A percentile compares a stretch with the other conserved stretches of the same genome.
These are phyloP conservation scores for Tolypocladium pustulatum DNA, from an alignment of 2,329 filamentous ascomycete genomes.

Conservation along the genomic window DNA sequence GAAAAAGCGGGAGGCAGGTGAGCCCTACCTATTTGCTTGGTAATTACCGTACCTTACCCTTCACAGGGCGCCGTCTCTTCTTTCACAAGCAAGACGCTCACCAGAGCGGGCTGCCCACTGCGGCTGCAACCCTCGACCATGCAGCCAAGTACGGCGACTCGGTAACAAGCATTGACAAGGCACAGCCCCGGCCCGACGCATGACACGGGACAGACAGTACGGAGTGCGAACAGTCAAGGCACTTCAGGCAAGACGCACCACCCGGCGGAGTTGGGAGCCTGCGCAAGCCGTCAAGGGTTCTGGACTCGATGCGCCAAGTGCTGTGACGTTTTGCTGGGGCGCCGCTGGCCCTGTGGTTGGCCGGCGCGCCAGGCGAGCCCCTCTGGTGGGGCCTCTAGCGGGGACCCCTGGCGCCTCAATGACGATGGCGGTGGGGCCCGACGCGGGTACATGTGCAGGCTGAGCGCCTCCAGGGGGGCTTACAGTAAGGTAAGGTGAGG, in stretches of 20 bases:
- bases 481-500: too few species aligned
- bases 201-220: background rate
- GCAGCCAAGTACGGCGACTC: background rate
- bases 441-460: background rate
- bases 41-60: too few species aligned
- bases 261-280: background rate
- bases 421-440: constrained; percentile 6
- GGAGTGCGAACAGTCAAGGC: background rate
- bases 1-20: background rate
- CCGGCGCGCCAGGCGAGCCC: background rate
- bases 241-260: background rate
- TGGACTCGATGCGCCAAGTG: constrained; percentile 9
- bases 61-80: background rate
- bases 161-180: background rate
- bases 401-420: constrained; percentile 8
- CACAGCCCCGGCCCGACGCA: background rate
- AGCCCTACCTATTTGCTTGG: background rate
- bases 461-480: background rate
- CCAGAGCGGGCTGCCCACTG: background rate
- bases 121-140: background rate
- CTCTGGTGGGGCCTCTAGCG: constrained; percentile 2
- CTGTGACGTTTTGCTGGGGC: constrained; percentile 11
- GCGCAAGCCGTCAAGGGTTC: background rate
- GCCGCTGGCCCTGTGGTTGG: constrained; percentile 6
- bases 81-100: background rate